Conservation (phyloP, 2,329 filamentous ascomycete species). For the Alternaria arbusti region DNA sequence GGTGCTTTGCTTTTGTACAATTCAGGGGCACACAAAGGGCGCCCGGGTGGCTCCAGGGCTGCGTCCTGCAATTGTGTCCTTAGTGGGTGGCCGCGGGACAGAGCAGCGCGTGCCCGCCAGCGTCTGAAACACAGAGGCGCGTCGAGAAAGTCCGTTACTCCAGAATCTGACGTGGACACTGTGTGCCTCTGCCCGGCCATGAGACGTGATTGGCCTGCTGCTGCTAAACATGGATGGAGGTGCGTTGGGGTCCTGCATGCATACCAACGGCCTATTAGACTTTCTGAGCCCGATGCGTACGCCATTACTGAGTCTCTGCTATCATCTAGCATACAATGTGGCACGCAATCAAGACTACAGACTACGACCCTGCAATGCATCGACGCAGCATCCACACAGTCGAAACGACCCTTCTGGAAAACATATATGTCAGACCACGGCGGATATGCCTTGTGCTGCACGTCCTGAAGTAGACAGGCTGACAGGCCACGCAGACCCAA, state of each 20-base stretch:
- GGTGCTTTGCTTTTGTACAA: conserved; percentile 18
- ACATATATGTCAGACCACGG: conserved; percentile 1
- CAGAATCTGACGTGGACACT: conserved; percentile 40
- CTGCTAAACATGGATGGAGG: conserved; percentile 19
- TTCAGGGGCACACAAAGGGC: conserved; percentile 16
- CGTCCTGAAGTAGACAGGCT: conserved; percentile 8
- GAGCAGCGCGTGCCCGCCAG: conserved; percentile 17
- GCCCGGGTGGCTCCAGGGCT: neutral
- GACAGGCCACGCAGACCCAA: conserved; percentile 1
- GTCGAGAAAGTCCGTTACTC: conserved; percentile 27
- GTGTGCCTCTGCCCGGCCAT: conserved; percentile 6
- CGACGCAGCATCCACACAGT: conserved; percentile 7
- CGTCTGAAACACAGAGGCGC: conserved; percentile 42
- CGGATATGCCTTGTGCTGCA: conserved; percentile 13
- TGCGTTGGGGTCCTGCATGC: conserved; percentile 19
- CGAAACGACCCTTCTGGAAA: conserved; percentile 20
- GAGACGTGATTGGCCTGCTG: conserved; percentile 14
- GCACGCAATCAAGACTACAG: neutral
- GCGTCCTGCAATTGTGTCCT: conserved; percentile 15
- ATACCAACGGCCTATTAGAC: conserved; percentile 8
- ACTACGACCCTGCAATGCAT: neutral
- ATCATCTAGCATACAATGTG: neutral
- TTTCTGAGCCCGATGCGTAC: neutral
- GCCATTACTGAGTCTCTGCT: neutral
- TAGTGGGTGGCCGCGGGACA: conserved; percentile 28